These are phyloP conservation scores for Globisporangium cederbergense DNA, from an alignment of 352 stramenopile genomes.

Conservation along the genomic window DNA sequence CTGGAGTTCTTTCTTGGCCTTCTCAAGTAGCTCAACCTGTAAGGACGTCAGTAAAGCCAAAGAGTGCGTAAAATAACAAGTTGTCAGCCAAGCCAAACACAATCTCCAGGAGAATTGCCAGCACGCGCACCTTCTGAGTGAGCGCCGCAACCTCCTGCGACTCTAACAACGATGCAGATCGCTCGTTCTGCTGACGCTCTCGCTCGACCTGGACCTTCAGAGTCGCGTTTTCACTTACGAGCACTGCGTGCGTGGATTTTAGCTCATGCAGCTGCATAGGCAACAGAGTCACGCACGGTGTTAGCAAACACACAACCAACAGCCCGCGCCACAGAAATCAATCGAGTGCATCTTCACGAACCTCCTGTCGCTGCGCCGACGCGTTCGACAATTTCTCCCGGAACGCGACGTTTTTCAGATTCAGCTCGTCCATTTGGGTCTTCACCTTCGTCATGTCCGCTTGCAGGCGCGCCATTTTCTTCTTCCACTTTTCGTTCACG, in stretches of 20 bases:
- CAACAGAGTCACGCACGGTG: not conserved
- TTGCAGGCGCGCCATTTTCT: constrained; percentile 66
- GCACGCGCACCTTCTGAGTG: constrained; percentile 31
- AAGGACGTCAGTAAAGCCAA: not conserved
- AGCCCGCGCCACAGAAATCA: not conserved
- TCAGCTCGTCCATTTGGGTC: constrained; percentile 68
- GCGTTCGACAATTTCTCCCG: constrained; percentile 64
- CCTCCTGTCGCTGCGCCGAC: constrained; percentile 68
- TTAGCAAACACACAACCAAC: constrained; percentile 2
- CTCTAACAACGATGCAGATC: constrained; percentile 24
- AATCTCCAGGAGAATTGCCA: too few species aligned
- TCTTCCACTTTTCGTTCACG: constrained; percentile 75
- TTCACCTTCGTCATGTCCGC: constrained; percentile 63
- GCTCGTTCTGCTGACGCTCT: constrained; percentile 32
- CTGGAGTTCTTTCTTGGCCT: constrained; percentile 35
- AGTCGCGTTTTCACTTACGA: constrained; percentile 45
- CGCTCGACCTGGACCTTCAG: constrained; percentile 47
- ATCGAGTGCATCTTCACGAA: constrained; percentile 15
- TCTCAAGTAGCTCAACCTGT: constrained; percentile 34
- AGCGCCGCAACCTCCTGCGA: constrained; percentile 34
- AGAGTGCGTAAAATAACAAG: too few species aligned
- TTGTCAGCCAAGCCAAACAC: too few species aligned
- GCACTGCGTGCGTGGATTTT: constrained; percentile 45
- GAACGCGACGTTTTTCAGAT: constrained; percentile 73
- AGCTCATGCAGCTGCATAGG: constrained; percentile 31